Conservation (phyloP, 169 alveolate genomes). For the Ichthyophthirius multifiliis region DNA sequence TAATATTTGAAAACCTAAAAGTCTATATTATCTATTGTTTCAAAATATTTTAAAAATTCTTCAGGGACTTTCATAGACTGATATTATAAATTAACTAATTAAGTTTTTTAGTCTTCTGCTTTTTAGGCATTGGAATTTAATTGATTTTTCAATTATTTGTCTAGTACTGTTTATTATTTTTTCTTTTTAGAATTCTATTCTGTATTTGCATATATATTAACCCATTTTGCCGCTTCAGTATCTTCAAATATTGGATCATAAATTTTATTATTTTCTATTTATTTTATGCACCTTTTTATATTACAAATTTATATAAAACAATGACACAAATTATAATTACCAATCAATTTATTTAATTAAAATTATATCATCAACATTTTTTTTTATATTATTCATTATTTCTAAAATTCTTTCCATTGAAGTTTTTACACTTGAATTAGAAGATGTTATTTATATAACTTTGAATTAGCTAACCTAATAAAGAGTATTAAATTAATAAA, state of each 20-base stretch:
- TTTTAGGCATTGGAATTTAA: too few relatives aligned
- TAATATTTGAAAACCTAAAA: neutral
- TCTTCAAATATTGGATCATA: conserved; percentile 27
- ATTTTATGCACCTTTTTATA: neutral
- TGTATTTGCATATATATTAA: neutral
- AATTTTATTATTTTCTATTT: conserved; percentile 8
- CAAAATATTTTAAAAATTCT: neutral
- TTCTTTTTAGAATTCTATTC: neutral
- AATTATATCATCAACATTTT: conserved; percentile 24
- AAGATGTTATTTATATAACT: neutral
- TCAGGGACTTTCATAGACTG: neutral
- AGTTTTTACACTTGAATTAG: conserved; percentile 11
- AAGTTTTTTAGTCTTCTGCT: too few relatives aligned
- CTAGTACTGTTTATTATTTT: neutral
- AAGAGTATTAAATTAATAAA: too few relatives aligned
- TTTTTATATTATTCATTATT: conserved; percentile 11
- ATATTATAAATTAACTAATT: too few relatives aligned
- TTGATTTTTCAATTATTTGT: neutral
- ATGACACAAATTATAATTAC: neutral
- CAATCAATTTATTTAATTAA: conserved; percentile 14
- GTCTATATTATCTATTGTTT: neutral
- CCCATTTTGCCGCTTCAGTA: neutral
- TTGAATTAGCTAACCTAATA: conserved; percentile 5
- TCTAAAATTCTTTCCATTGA: conserved; percentile 31
- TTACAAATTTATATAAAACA: neutral